phyloP scores from a whole-genome alignment of 257 asterid species.

The Solanum piurae region DNA sequence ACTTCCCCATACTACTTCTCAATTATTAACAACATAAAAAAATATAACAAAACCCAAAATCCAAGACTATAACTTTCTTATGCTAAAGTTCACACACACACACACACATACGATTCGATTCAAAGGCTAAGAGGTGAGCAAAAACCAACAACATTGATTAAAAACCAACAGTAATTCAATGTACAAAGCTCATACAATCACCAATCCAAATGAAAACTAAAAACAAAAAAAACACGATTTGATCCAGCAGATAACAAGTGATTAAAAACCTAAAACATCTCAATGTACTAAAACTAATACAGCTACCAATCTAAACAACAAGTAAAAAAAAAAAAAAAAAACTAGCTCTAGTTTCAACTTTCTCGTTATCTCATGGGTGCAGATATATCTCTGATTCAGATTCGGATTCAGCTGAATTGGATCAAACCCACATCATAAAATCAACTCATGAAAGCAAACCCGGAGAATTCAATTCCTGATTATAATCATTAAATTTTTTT shows the following conservation, averaged over 20 bases:
- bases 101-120: neutral
- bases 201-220: neutral
- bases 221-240: neutral
- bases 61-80: neutral
- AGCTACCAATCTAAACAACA: neutral
- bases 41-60: neutral
- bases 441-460: neutral
- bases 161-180: neutral
- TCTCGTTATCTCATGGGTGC: neutral
- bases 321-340: neutral
- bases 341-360: neutral
- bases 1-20: neutral
- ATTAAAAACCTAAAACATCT: neutral
- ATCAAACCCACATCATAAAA: neutral
- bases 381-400: neutral
- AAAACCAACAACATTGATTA: neutral
- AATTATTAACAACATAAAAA: neutral
- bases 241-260: neutral
- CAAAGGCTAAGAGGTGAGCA: neutral
- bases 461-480: neutral
- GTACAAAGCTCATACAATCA: neutral
- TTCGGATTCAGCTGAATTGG: conserved; percentile 3
- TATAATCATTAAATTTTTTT: neutral
- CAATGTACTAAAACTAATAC: neutral
- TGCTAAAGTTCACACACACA: neutral